phyloP scores from a whole-genome alignment of 164 flowering plant genomes.

The Saururus chinensis region DNA sequence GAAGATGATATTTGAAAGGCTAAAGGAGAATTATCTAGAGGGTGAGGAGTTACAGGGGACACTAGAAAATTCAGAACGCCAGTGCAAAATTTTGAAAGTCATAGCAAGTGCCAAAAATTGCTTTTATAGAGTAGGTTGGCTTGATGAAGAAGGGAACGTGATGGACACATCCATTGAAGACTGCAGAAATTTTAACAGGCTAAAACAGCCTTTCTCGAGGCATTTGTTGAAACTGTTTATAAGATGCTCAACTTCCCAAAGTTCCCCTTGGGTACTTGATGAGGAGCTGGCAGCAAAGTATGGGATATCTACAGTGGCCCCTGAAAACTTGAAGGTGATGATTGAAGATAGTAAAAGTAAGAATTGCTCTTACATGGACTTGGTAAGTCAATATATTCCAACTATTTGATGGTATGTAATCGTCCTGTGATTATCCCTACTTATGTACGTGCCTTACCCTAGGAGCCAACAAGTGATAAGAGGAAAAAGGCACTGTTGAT shows the following conservation, averaged over 20 bases:
- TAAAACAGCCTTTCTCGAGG: conserved; percentile 10
- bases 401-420: neutral
- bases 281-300: conserved; percentile 6
- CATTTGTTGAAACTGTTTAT: conserved; percentile 6
- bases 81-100: conserved; percentile 9
- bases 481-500: conserved; percentile 2
- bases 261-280: conserved; percentile 8
- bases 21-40: conserved; percentile 6
- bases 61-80: neutral
- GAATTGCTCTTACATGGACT: neutral
- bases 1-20: conserved; percentile 3
- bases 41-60: conserved; percentile 13
- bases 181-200: conserved; percentile 3
- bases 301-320: conserved; percentile 9
- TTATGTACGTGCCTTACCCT: neutral
- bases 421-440: neutral
- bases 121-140: conserved; percentile 11
- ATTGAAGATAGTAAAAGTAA: neutral
- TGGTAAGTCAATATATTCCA: neutral
- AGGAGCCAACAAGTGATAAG: neutral
- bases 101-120: neutral
- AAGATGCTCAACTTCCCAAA: conserved; percentile 7
- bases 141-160: conserved; percentile 9
- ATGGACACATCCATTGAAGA: conserved; percentile 6
- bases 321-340: conserved; percentile 6